phyloP scores from a whole-genome alignment of 1,284 basidiomycete genomes.

The Pseudozyma tsukubaensis region DNA sequence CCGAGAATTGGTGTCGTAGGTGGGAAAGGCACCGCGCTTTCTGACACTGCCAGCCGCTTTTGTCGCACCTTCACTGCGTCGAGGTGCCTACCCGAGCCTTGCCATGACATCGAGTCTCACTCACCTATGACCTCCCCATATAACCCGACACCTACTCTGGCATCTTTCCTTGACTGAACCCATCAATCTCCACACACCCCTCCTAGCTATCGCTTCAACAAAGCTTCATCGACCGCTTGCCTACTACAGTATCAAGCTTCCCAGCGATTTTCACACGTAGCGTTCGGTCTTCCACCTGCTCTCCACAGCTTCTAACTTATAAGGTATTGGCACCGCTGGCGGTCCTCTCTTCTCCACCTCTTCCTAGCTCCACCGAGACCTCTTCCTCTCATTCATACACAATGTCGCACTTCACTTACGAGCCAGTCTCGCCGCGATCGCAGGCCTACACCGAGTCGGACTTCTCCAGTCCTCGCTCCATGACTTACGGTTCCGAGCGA shows the following conservation, averaged over 20 bases:
- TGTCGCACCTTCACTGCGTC: background rate
- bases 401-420: constrained; percentile 38
- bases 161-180: background rate
- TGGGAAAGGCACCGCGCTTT: constrained; percentile 6
- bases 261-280: background rate
- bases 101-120: constrained; percentile 23
- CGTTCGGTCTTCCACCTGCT: background rate
- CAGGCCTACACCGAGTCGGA: constrained; percentile 32
- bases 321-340: constrained; percentile 20
- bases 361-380: background rate
- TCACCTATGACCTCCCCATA: constrained; percentile 21
- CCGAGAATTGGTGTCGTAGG: background rate
- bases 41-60: constrained; percentile 15
- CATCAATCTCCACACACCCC: background rate
- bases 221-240: background rate
- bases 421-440: constrained; percentile 39
- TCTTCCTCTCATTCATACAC: background rate
- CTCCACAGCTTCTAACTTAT: constrained; percentile 6
- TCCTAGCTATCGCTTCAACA: background rate
- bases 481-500: constrained; percentile 27
- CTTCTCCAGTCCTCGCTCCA: constrained; percentile 36
- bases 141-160: constrained; percentile 8
- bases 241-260: background rate
- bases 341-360: constrained; percentile 7
- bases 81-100: constrained; percentile 2